Evolutionary conservation across 2,329 filamentous ascomycete species (phyloP), one percentile per base, ranked within the genome.

Genomic region (Alternaria sp.): DNA sequence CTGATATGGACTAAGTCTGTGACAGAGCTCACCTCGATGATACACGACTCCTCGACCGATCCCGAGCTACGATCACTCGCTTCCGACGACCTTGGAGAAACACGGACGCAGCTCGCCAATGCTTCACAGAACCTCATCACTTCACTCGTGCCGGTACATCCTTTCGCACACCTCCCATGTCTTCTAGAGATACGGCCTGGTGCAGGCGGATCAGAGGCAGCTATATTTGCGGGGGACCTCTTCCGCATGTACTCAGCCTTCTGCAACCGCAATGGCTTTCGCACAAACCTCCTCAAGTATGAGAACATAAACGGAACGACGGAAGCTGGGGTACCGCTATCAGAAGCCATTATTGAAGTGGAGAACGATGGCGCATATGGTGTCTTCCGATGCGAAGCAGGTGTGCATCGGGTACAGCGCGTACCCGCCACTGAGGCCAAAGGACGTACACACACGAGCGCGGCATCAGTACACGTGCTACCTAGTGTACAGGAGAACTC

Each of bases 401-500:
- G 96, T 30, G 96, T 99, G 69, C 96, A 99, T 79, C 89, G 96
- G 26, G 96, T 99, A 0, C 96, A 99, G 83, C 89, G 96, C 25
- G 90, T 99, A 4, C 96, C 96, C 2, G 90, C 90, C 11, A 99
- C 96, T 1, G 96, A 99, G 79, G 92, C 86, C 69, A 95, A 93
- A 77, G 96, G 96, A 2, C 89, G 96, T 26, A 96, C 93, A 15
- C 96, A 99, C 80, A 99, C 96, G 11, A 96, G 92, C 75, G 94
- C 94, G 12, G 95, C 93, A 4, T 93, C 92, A 6, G 92, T 99
- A 0, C 91, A 97, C 86, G 93, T 99, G 2, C 85, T 99, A 28
- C 96, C 96, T 0, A 93, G 90, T 52, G 90, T 98, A 59, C 89
- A 92, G 0, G 86, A 88, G 43, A 83, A 83, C 40, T 83, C 73